A percentile compares a stretch with the other conserved stretches of the same genome.
These are phyloP conservation scores for Dioszegia aurantiaca DNA, from an alignment of 768 basidiomycete species.

Conservation along the genomic window DNA sequence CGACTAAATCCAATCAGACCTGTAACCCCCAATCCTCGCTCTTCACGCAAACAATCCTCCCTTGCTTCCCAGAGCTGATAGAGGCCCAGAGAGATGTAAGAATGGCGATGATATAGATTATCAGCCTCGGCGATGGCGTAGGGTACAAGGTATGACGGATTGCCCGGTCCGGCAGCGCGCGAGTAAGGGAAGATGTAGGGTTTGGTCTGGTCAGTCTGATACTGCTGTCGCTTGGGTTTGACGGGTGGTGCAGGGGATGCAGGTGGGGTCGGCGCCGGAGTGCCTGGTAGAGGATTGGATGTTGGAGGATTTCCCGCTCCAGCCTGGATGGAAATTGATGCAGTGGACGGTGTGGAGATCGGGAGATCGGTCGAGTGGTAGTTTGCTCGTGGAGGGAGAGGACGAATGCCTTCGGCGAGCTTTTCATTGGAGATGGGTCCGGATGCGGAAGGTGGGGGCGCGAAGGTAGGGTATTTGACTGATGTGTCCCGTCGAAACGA, in stretches of 20 bases:
- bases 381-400: slow-evolving; percentile 89
- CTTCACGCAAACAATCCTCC: slow-evolving; percentile 89
- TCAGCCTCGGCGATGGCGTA: slow-evolving; percentile 96
- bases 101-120: slow-evolving; percentile 78
- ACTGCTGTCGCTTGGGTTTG: slow-evolving; percentile 97
- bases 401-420: slow-evolving; percentile 84
- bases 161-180: slow-evolving; percentile 56
- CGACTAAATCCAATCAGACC: slow-evolving; percentile 48
- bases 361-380: slow-evolving; percentile 66
- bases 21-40: slow-evolving; percentile 73
- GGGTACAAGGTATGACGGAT: slow-evolving; percentile 72
- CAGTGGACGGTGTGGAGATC: slow-evolving; percentile 8
- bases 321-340: slow-evolving; percentile 7
- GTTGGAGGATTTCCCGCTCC: slow-evolving; percentile 9
- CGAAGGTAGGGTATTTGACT: slow-evolving; percentile 94
- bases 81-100: slow-evolving; percentile 82
- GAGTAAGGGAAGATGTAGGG: slow-evolving; percentile 97
- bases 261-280: slow-evolving; percentile 86
- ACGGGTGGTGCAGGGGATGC: slow-evolving; percentile 52
- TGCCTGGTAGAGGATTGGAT: slow-evolving; percentile 59
- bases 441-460: slow-evolving; percentile 55
- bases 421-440: slow-evolving; percentile 55
- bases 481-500: slow-evolving; percentile 84
- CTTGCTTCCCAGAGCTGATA: slow-evolving; percentile 89
- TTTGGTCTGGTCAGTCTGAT: slow-evolving; percentile 89